These are phyloP conservation scores for Pseudogymnoascus verrucosus DNA, from an alignment of 2,329 filamentous ascomycete genomes.

Conservation along the genomic window DNA sequence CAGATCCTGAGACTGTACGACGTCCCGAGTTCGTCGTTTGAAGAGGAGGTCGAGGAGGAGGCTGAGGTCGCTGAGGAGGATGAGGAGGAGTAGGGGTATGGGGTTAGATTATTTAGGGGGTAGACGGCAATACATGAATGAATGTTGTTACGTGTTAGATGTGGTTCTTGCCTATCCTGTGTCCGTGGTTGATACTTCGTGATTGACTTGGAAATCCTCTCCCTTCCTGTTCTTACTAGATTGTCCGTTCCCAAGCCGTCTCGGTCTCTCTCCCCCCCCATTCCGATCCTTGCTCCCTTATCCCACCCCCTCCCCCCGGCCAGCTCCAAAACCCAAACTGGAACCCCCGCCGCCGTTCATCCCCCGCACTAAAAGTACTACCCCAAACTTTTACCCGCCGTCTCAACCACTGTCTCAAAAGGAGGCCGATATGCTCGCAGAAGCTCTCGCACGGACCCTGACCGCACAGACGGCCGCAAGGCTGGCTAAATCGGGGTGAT, in stretches of 20 bases:
- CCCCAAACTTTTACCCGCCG: background rate
- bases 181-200: background rate
- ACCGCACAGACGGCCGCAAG: background rate
- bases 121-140: constrained; percentile 7
- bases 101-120: background rate
- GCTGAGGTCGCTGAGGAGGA: constrained; percentile 31
- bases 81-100: constrained; percentile 16
- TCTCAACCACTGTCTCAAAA: background rate
- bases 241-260: background rate
- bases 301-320: background rate
- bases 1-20: constrained; percentile 86
- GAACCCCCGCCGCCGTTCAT: background rate
- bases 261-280: background rate
- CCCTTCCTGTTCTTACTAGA: background rate
- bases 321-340: background rate
- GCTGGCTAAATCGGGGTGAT: background rate
- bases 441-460: background rate
- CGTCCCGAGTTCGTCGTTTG: constrained; percentile 79
- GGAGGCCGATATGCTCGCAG: background rate
- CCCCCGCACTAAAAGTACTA: background rate
- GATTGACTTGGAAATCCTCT: background rate
- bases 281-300: background rate
- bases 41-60: constrained; percentile 75
- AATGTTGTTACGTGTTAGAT: constrained; percentile 4
- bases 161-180: background rate